A percentile compares a stretch with the other conserved stretches of the same genome.
Evolutionary conservation across 257 asterid genomes (phyloP).

Genomic region (Solanum medicagineum): DNA sequence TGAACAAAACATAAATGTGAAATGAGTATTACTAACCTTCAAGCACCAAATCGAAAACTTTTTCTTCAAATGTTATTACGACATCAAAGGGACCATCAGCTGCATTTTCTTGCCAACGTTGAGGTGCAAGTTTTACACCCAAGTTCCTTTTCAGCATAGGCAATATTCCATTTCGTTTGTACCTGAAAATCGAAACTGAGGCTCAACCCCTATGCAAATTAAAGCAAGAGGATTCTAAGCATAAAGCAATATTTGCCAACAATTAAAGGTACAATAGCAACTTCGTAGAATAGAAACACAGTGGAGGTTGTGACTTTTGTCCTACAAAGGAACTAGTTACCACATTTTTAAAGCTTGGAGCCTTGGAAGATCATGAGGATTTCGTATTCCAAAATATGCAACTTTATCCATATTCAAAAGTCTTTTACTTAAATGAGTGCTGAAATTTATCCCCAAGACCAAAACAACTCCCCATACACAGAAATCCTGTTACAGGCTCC

Average conservation of each 20-base stretch:
- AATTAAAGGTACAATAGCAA: background rate
- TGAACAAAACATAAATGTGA: background rate
- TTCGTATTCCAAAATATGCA: background rate
- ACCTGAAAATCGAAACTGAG: slow-evolving; percentile 24
- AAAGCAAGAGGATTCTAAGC: background rate
- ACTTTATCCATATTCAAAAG: background rate
- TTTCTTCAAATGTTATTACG: slow-evolving; percentile 88
- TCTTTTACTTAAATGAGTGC: background rate
- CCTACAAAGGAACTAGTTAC: background rate
- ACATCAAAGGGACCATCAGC: slow-evolving; percentile 83
- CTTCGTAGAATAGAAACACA: background rate
- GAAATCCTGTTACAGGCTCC: background rate
- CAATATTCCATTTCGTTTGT: slow-evolving; percentile 85
- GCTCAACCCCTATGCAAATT: background rate
- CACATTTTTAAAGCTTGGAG: background rate
- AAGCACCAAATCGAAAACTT: slow-evolving; percentile 89
- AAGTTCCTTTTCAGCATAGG: slow-evolving; percentile 97
- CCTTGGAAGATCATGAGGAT: background rate
- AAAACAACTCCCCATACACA: background rate
- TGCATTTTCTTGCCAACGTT: slow-evolving; percentile 94
- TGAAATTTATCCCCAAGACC: background rate
- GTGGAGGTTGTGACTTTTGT: background rate
- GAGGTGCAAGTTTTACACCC: slow-evolving; percentile 78
- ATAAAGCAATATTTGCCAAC: background rate
- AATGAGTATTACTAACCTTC: slow-evolving; percentile 51